Base-by-base conservation (phyloP, 1,139 yeast species). In the Saccharomyces pastorianus region DNA sequence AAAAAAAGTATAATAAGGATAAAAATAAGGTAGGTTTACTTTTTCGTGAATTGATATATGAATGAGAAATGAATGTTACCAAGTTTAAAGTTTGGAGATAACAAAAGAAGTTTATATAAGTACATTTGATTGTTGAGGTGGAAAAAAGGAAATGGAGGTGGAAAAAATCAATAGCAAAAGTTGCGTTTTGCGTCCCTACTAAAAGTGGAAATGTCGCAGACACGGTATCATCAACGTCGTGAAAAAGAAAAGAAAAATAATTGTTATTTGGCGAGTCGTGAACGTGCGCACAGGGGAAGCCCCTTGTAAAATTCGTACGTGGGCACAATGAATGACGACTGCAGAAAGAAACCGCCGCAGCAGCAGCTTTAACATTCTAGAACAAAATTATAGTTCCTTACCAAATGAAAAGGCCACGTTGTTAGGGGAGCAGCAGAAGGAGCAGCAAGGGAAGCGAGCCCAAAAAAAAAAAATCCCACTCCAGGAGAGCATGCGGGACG, bases 41-140 rank as follows among this genome's bases (percentile, higher is more conserved):
- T 38, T 38, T 13, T 38, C n/a, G 25, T 38, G 44, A 38, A 38
- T 38, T 17, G 44, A 38, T 38, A 38, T 38, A 38, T 38, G 25
- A 38, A 38, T 25, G 20, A 23, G 11, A 38, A 17, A 2, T 4
- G n/a, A 11, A 38, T 38, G 44, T 38, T 4, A 38, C 5, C 11
- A 38, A 17, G 44, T 38, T 38, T 38, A 17, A 38, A 38, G 44
- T 38, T 38, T 38, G 44, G 44, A 38, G 44, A 38, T 38, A 38
- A 38, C 44, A 38, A 38, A 17, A 38, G 44, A 38, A 38, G 44
- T 38, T 38, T 38, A 38, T 38, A 38, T 38, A 38, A 38, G 44
- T 38, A 38, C 44, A 38, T 38, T 38, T 38, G 44, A 38, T 38
- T 38, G 44, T 38, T 38, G 44, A 38, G 44, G 44, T 38, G 44